phyloP scores from a whole-genome alignment of 352 stramenopile genomes.

The Thalassiosira mediterranea region DNA sequence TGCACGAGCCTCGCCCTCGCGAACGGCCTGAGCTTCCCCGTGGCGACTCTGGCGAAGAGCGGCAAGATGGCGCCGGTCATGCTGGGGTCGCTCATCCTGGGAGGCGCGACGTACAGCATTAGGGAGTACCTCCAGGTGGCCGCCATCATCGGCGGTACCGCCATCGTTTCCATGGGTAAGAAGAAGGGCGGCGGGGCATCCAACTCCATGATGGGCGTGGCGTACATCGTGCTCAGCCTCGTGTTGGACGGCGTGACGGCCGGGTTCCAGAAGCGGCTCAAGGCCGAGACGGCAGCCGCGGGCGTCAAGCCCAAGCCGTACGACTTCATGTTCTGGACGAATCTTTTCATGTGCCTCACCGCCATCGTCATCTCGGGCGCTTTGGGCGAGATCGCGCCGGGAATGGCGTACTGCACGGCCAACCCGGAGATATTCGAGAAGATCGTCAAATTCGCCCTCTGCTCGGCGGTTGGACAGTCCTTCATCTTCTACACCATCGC shows the following conservation, averaged over 20 bases:
- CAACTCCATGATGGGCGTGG: conserved; percentile 73
- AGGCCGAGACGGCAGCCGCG: conserved; percentile 79
- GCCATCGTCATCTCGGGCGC: conserved; percentile 79
- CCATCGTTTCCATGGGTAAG: conserved; percentile 76
- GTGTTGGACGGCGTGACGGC: conserved; percentile 89
- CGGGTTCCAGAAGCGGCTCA: conserved; percentile 92
- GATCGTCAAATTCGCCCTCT: conserved; percentile 92
- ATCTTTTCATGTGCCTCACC: conserved; percentile 85
- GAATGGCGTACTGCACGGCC: conserved; percentile 78
- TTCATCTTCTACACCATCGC: conserved; percentile 97
- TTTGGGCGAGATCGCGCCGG: conserved; percentile 79
- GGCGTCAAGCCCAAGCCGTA: conserved; percentile 86
- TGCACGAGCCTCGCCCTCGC: conserved; percentile 77
- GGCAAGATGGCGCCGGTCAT: conserved; percentile 98
- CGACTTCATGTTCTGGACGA: conserved; percentile 90
- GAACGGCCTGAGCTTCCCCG: conserved; percentile 92
- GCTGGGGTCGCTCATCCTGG: conserved; percentile 90
- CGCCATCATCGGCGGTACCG: conserved; percentile 76
- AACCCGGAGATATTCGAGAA: conserved; percentile 86
- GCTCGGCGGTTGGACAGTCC: conserved; percentile 91
- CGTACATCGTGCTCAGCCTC: conserved; percentile 81
- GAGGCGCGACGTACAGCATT: conserved; percentile 83
- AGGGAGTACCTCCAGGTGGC: conserved; percentile 76
- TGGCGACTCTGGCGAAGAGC: conserved; percentile 95
- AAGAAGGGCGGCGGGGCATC: conserved; percentile 61